phyloP scores from a whole-genome alignment of 2,329 filamentous ascomycete genomes.

The Ilyonectria sp. region DNA sequence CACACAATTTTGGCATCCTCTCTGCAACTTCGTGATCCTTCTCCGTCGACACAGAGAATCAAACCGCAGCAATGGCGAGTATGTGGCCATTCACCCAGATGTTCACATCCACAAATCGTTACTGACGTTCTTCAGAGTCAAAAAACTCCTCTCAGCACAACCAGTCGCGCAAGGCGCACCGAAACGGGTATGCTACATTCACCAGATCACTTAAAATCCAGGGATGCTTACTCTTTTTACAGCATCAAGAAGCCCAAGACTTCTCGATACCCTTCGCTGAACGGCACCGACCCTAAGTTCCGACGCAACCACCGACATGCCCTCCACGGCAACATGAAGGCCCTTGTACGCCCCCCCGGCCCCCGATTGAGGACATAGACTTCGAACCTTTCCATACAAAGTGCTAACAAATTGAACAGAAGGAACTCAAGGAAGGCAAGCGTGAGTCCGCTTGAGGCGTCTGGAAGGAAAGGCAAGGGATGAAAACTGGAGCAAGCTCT shows the following conservation, averaged over 20 bases:
- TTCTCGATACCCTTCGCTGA: conserved; percentile 97
- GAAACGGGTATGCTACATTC: conserved; percentile 86
- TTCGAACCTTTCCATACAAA: conserved; percentile 12
- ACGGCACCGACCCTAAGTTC: conserved; percentile 99
- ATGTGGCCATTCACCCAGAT: conserved; percentile 42
- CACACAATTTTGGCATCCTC: conserved; percentile 51
- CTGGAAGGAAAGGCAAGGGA: conserved; percentile 36
- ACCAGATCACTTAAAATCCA: not conserved
- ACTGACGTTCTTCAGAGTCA: conserved; percentile 77
- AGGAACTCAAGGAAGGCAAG: conserved; percentile 98
- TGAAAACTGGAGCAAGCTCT: conserved; percentile 44
- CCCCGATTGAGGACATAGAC: conserved; percentile 23
- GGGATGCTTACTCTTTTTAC: conserved; percentile 44
- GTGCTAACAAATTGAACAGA: conserved; percentile 71
- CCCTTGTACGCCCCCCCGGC: conserved; percentile 78
- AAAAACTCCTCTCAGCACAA: conserved; percentile 99
- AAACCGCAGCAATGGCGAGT: conserved; percentile 60
- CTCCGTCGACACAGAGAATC: conserved; percentile 47
- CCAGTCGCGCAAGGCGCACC: conserved; percentile 98
- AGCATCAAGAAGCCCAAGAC: conserved; percentile 99
- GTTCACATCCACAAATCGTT: not conserved
- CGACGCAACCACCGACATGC: conserved; percentile 99
- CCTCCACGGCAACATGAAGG: conserved; percentile 98
- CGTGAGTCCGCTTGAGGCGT: conserved; percentile 81
- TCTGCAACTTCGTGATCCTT: conserved; percentile 48